phyloP scores from a whole-genome alignment of 805 yeast species.

The Schizosaccharomyces lindneri region DNA sequence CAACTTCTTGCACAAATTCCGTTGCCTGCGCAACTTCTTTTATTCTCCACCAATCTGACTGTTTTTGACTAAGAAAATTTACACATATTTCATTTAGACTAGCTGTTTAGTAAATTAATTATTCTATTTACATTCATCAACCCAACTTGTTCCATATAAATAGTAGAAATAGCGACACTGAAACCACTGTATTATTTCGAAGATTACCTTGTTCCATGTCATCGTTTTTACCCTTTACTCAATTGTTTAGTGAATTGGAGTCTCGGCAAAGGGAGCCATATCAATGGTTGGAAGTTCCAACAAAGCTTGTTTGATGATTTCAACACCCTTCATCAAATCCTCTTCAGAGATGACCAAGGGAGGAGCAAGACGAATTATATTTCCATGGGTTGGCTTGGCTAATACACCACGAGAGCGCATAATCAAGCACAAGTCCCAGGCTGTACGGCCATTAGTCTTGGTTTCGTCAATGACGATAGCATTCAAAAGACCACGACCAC shows the following conservation, averaged over 20 bases:
- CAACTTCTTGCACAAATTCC: no score
- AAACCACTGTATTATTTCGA: no score
- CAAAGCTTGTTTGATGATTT: conserved; percentile 38
- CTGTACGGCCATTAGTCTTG: conserved; percentile 68
- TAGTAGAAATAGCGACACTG: no score
- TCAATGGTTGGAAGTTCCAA: conserved; percentile 15
- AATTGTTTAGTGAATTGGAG: background rate
- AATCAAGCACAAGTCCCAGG: conserved; percentile 84
- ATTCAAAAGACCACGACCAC: conserved; percentile 68
- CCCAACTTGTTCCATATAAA: no score
- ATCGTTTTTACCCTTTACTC: background rate
- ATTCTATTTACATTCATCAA: no score
- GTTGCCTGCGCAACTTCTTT: no score
- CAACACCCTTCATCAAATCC: conserved; percentile 62
- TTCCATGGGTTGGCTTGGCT: conserved; percentile 92
- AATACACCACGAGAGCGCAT: conserved; percentile 74
- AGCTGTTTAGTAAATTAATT: no score
- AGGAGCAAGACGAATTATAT: conserved; percentile 87
- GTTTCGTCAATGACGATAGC: conserved; percentile 77
- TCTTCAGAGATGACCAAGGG: conserved; percentile 77
- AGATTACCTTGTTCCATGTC: background rate
- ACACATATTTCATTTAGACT: no score
- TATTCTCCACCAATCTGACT: no score
- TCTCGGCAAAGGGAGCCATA: conserved; percentile 1
- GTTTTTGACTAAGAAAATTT: no score